Conservation (phyloP, 2,329 filamentous ascomycete species). For the Fusarium sp. region DNA sequence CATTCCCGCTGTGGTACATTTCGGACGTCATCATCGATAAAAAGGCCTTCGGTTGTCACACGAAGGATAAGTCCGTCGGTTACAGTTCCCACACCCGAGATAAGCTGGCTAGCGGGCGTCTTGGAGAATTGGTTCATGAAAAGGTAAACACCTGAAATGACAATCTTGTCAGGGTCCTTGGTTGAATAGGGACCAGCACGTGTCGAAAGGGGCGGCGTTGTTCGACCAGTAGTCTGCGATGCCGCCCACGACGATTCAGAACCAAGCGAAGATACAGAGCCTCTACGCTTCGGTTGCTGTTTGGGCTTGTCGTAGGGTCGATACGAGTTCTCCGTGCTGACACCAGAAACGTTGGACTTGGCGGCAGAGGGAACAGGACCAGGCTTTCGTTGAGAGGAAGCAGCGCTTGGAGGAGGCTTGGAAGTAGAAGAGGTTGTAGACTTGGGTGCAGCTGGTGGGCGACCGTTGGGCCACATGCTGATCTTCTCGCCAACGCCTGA, state of each 20-base stretch:
- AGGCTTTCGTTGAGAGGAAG: slow-evolving; percentile 45
- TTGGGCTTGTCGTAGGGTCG: slow-evolving; percentile 78
- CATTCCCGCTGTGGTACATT: slow-evolving; percentile 94
- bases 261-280: slow-evolving; percentile 71
- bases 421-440: slow-evolving; percentile 38
- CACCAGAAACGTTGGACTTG: slow-evolving; percentile 65
- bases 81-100: slow-evolving; percentile 83
- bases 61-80: slow-evolving; percentile 92
- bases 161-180: slow-evolving; percentile 93
- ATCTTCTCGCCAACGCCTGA: slow-evolving; percentile 73
- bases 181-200: slow-evolving; percentile 82
- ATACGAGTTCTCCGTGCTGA: slow-evolving; percentile 74
- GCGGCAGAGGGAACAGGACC: slow-evolving; percentile 58
- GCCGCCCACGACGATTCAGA: slow-evolving; percentile 89
- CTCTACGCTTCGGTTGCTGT: slow-evolving; percentile 62
- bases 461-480: slow-evolving; percentile 73
- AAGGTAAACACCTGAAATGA: slow-evolving; percentile 90
- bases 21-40: slow-evolving; percentile 95
- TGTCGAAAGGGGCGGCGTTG: slow-evolving; percentile 81
- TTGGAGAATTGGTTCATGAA: slow-evolving; percentile 90
- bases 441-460: slow-evolving; percentile 51
- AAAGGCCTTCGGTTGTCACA: slow-evolving; percentile 92
- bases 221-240: slow-evolving; percentile 83
- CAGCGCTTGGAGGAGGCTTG: slow-evolving; percentile 35
- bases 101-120: slow-evolving; percentile 88